Evolutionary conservation across 1,284 basidiomycete genomes (phyloP).

Genomic region (Rhodofomes roseus): DNA sequence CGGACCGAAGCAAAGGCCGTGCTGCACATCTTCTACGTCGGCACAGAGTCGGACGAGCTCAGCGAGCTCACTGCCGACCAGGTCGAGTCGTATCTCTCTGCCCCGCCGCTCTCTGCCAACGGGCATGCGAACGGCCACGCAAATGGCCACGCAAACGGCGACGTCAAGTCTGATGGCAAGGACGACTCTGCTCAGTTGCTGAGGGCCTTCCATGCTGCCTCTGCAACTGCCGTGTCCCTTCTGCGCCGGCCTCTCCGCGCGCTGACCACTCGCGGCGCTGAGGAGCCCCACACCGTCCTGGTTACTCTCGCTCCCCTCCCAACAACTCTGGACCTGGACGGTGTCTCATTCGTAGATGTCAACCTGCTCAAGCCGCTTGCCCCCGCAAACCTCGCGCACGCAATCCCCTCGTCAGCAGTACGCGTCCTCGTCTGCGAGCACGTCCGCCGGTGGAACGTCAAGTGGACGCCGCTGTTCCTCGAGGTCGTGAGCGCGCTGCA

Average conservation of each 20-base stretch:
- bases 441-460: slow-evolving; percentile 69
- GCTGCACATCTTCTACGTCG: slow-evolving; percentile 74
- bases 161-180: slow-evolving; percentile 9
- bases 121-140: slow-evolving; percentile 28
- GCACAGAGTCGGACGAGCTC: slow-evolving; percentile 25
- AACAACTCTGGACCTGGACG: slow-evolving; percentile 44
- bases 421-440: slow-evolving; percentile 87
- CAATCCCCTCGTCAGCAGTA: slow-evolving; percentile 62
- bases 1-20: slow-evolving; percentile 59
- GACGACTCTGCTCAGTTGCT: slow-evolving; percentile 34
- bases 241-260: slow-evolving; percentile 62
- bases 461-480: slow-evolving; percentile 88
- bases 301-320: slow-evolving; percentile 66
- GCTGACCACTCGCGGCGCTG: slow-evolving; percentile 39
- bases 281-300: slow-evolving; percentile 62
- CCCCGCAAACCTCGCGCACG: slow-evolving; percentile 56
- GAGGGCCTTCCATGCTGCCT: slow-evolving; percentile 60
- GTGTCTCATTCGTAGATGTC: slow-evolving; percentile 65
- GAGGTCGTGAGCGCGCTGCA: slow-evolving; percentile 79
- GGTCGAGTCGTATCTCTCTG: slow-evolving; percentile 55
- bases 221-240: slow-evolving; percentile 57
- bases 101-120: slow-evolving; percentile 31
- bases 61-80: slow-evolving; percentile 55
- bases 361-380: slow-evolving; percentile 77
- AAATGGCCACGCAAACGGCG: slow-evolving; percentile 28